Evolutionary conservation across 2,329 filamentous ascomycete species (phyloP).

Genomic region (Fusarium sp.): DNA sequence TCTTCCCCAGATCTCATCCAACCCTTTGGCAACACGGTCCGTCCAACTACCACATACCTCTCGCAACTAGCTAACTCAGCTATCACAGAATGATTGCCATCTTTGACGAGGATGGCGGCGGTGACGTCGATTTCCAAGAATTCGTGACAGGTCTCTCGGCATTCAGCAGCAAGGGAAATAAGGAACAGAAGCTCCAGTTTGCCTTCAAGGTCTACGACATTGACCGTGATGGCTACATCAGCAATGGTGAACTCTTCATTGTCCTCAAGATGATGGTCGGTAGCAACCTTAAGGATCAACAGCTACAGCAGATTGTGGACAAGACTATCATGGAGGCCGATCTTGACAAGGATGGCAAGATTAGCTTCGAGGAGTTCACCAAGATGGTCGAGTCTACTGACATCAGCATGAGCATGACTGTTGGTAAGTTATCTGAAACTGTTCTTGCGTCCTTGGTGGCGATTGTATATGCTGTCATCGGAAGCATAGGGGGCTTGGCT

Average conservation of each 20-base stretch:
- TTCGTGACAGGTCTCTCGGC: slow-evolving; percentile 96
- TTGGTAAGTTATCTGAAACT: slow-evolving; percentile 63
- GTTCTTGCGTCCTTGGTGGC: not conserved
- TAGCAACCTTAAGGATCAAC: slow-evolving; percentile 98
- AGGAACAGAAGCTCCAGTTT: slow-evolving; percentile 97
- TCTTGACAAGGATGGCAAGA: slow-evolving; percentile 94
- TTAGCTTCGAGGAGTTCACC: slow-evolving; percentile 98
- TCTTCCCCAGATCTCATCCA: slow-evolving; percentile 96
- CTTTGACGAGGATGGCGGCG: slow-evolving; percentile 98
- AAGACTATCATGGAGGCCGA: slow-evolving; percentile 99
- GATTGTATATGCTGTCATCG: not conserved
- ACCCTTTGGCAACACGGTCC: slow-evolving; percentile 94
- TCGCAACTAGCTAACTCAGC: slow-evolving; percentile 17
- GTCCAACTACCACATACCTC: slow-evolving; percentile 24
- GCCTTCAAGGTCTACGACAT: slow-evolving; percentile 99
- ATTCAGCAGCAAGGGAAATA: slow-evolving; percentile 98
- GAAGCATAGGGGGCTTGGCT: not conserved
- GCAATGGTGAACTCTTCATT: slow-evolving; percentile 98
- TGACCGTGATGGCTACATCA: slow-evolving; percentile 97
- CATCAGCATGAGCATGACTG: slow-evolving; percentile 80
- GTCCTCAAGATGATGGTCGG: slow-evolving; percentile 99
- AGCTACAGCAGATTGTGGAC: slow-evolving; percentile 99
- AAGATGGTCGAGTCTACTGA: slow-evolving; percentile 98
- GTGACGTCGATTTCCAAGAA: slow-evolving; percentile 98
- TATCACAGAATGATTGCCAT: slow-evolving; percentile 91